A percentile compares a stretch with the other conserved stretches of the same genome.
Conservation (phyloP, 2,329 filamentous ascomycete species). For the Fusarium avenaceum region DNA sequence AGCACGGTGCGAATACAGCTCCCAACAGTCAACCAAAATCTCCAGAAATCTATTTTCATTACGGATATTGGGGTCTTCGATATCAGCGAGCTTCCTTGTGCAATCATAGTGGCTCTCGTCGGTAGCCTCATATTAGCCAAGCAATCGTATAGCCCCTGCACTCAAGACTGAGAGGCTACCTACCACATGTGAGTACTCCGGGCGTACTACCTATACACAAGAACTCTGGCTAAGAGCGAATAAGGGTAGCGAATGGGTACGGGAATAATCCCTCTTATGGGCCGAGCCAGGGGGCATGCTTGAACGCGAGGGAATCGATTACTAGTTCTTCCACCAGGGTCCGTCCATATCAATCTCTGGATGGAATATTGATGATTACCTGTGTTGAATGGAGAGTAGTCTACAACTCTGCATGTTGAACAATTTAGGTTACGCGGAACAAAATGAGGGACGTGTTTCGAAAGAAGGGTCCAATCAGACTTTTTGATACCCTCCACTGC, state of each 20-base stretch:
- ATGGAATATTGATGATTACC: not conserved
- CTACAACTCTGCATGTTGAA: constrained; percentile 16
- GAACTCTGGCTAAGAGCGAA: constrained; percentile 7
- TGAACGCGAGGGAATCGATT: constrained; percentile 26
- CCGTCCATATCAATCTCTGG: not conserved
- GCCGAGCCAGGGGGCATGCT: constrained; percentile 21
- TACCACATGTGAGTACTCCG: not conserved
- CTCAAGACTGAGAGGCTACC: not conserved
- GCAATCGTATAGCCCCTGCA: not conserved
- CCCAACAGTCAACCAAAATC: not conserved
- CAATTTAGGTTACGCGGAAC: not conserved
- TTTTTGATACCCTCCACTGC: not conserved
- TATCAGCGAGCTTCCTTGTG: not conserved
- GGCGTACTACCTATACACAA: constrained; percentile 3
- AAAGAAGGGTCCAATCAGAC: not conserved
- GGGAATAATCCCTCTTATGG: constrained; percentile 23
- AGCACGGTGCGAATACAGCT: constrained; percentile 24
- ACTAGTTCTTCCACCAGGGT: constrained; percentile 20
- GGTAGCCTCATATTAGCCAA: not conserved
- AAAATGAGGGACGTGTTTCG: constrained; percentile 10
- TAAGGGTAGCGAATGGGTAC: constrained; percentile 19
- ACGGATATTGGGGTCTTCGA: not conserved
- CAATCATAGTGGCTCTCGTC: not conserved
- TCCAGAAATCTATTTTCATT: not conserved
- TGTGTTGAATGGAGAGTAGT: constrained; percentile 10